Base-by-base conservation (phyloP, 2,329 filamentous ascomycete species). In the Myotisia sp. region DNA sequence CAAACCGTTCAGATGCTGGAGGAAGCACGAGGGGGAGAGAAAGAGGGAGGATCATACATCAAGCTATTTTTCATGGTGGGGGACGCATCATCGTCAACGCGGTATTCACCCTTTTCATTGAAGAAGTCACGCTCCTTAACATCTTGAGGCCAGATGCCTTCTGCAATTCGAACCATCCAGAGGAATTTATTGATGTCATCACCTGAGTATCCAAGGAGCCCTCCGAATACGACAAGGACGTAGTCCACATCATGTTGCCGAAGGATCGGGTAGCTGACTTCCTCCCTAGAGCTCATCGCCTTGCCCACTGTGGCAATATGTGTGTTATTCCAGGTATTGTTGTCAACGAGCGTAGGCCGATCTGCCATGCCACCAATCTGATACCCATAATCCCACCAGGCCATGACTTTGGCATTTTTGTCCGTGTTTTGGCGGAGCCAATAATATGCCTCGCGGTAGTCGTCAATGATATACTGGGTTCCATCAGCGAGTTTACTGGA, bases 321-420 rank as follows among this genome's bases (percentile, higher is more conserved):
- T 5, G 90, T 98, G 67, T 98, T 98, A 69, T 98, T 98, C 90
- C 90, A 98, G 2, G 90, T 98, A 65, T 98, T 98, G 69, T 98
- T 98, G 67, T 98, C 90, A 21, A 98, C 90, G 21, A 98, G 70
- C 1, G 90, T 98, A 21, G 90, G 90, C 36, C 90, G 75, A 58
- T 98, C 90, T 32, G 90, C 90, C 90, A 98, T 98, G 46, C 90
- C 90, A 64, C 90, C 90, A 59, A 98, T 98, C 64, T 98, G 90
- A 65, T 98, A 98, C 45, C 90, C 90, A 52, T 98, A 98, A 57
- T 98, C 90, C 90, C 90, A 98, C 90, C 90, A 98, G 1, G 86
- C 90, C 87, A 95, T 95, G 55, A 98, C 80, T 71, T 95, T 98
- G 53, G 92, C 86, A 49, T 94, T 82, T 46, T 87, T 73, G 40